Evolutionary conservation across 164 flowering plant genomes (phyloP).

Genomic region (Malania oleifera): DNA sequence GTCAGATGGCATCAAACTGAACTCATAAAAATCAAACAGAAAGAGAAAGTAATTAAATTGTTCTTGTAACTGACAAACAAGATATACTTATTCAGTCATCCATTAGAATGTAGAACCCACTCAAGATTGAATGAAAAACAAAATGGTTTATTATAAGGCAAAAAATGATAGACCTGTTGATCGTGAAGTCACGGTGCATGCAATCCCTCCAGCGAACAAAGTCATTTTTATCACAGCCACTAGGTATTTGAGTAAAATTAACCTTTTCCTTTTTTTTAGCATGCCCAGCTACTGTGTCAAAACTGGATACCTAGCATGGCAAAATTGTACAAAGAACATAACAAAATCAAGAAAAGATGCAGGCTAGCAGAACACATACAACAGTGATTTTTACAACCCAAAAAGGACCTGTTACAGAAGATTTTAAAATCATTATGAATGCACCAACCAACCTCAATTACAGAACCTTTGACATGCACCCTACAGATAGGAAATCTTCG

Average conservation of each 20-base stretch:
- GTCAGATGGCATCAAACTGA: conserved; percentile 14
- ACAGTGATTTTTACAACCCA: neutral
- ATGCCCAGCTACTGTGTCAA: conserved; percentile 43
- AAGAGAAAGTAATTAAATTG: neutral
- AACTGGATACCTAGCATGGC: conserved; percentile 68
- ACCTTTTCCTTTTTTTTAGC: conserved; percentile 24
- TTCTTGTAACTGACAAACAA: neutral
- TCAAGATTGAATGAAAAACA: too few relatives aligned
- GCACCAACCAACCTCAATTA: conserved; percentile 56
- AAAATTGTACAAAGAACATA: neutral
- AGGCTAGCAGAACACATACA: neutral
- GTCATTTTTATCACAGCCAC: conserved; percentile 41
- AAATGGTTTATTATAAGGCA: too few relatives aligned
- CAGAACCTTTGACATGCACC: conserved; percentile 43
- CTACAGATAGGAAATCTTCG: conserved; percentile 73
- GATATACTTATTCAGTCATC: too few relatives aligned
- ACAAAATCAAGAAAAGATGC: neutral
- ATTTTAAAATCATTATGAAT: neutral
- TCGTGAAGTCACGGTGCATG: conserved; percentile 77
- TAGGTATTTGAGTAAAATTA: conserved; percentile 27
- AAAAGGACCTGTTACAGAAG: neutral
- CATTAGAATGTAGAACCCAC: too few relatives aligned
- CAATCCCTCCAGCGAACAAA: conserved; percentile 59
- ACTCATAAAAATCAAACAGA: neutral
- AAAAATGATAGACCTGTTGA: conserved; percentile 54